Conservation (phyloP, 495 filamentous ascomycete species). For the Bacidia rubella region DNA sequence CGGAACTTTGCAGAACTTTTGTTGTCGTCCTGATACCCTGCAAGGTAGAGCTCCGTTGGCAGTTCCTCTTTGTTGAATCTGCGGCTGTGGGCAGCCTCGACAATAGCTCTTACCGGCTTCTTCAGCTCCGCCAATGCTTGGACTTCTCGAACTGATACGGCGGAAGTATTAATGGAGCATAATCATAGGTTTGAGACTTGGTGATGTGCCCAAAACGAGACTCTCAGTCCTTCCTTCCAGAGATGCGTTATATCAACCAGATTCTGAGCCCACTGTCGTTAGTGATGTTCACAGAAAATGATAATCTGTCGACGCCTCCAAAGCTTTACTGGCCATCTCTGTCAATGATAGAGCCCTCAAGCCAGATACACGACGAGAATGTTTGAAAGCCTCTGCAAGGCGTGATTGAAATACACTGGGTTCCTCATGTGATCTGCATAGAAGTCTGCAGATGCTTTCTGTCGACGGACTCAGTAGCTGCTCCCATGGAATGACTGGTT, state of each 20-base stretch:
- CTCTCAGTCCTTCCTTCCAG: constrained; percentile 19
- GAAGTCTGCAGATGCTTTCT: constrained; percentile 4
- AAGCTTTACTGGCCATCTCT: no score
- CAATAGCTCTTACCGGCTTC: neutral
- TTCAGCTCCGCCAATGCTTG: constrained; percentile 24
- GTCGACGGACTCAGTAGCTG: constrained; percentile 8
- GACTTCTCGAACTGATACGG: constrained; percentile 28
- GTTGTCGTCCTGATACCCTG: constrained; percentile 29
- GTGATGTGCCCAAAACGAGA: constrained; percentile 26
- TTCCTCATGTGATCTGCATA: no score
- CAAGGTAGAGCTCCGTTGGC: constrained; percentile 25
- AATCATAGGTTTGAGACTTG: constrained; percentile 7
- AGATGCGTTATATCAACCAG: no score
- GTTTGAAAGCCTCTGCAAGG: no score
- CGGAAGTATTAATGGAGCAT: constrained; percentile 19
- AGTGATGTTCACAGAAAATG: no score
- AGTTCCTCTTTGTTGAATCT: constrained; percentile 14
- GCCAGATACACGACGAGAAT: no score
- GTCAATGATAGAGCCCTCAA: no score
- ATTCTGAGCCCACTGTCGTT: no score
- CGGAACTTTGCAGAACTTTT: constrained; percentile 27
- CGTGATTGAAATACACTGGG: no score
- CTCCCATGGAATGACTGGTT: constrained; percentile 20
- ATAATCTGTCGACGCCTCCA: no score
- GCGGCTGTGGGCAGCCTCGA: no score